Percentiles rank a stretch among this genome's conserved stretches.
Evolutionary conservation across 2,329 filamentous ascomycete genomes (phyloP).

Genomic region (Diaporthe nobilis): DNA sequence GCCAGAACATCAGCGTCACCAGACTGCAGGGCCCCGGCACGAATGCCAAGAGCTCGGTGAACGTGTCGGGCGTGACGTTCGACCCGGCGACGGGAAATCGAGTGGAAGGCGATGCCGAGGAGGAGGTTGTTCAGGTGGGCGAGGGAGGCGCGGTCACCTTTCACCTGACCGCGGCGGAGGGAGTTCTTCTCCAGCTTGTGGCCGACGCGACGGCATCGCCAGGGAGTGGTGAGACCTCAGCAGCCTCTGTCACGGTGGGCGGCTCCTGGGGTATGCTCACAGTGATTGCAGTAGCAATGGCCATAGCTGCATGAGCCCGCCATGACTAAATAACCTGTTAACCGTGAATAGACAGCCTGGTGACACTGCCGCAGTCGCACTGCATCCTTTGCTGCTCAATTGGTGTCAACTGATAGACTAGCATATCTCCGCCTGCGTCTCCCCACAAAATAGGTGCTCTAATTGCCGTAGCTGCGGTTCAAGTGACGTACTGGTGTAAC

Average conservation of each 20-base stretch:
- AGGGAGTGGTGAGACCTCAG: background rate
- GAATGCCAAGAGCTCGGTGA: slow-evolving; percentile 53
- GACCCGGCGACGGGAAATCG: slow-evolving; percentile 47
- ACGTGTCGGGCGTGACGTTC: slow-evolving; percentile 51
- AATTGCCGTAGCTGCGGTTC: too few species aligned
- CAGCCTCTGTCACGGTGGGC: background rate
- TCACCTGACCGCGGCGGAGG: slow-evolving; percentile 49
- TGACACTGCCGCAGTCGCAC: background rate
- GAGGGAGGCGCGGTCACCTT: slow-evolving; percentile 47
- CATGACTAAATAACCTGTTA: background rate
- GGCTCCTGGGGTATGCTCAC: background rate
- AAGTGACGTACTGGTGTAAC: too few species aligned
- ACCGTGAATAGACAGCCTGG: background rate
- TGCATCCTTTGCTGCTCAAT: background rate
- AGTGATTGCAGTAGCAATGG: background rate
- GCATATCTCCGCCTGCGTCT: background rate
- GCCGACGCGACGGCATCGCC: background rate
- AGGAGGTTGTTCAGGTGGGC: slow-evolving; percentile 48
- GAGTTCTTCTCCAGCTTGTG: slow-evolving; percentile 49
- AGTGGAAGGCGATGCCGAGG: slow-evolving; percentile 39
- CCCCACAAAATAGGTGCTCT: background rate
- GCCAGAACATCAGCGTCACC: slow-evolving; percentile 45
- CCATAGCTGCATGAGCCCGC: background rate
- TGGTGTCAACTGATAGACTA: background rate
- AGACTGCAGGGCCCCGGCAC: slow-evolving; percentile 52